Evolutionary conservation across 2,329 filamentous ascomycete species (phyloP), one percentile per base, ranked within the genome.

Genomic region (Apiospora kogelbergensis): DNA sequence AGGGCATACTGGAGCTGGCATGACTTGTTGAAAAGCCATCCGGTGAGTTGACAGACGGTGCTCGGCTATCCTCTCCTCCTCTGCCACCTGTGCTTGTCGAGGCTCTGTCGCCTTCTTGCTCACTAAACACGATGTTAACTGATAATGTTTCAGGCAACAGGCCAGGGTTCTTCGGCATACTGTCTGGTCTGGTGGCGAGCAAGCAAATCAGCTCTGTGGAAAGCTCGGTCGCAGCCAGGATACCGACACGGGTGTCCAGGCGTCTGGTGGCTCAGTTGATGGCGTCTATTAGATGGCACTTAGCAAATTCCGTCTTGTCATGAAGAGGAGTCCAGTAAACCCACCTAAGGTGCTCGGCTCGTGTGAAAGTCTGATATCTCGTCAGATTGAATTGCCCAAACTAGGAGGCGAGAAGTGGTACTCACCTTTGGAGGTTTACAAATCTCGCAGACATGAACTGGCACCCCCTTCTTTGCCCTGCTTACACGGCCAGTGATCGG

Each of bases 341-440:
- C 77, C 72, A 90, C 88, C 87, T 86, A 53, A 90, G 78, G 78
- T 90, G 88, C 74, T 90, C 88, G 40, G 88, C 88, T 74, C 88
- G 82, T 15, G 88, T 89, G 71, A 90, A 90, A 1, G 86, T 89
- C 88, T 90, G 66, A 17, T 64, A 48, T 46, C 57, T 46, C 57
- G 69, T 79, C 37, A 78, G 74, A 70, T 65, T 69, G 24, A 22
- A 30, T 20, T 17, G 22, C 24, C 11, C n/a, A 60, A 22, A 2
- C 15, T n/a, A 11, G 22, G 15, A 33, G 17, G 10, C 15, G 46
- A 41, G 6, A n/a, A 22, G 11, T 7, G 42, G 6, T 24, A 69
- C 74, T 69, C 78, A 87, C 85, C 82, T 88, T 88, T 22, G 83
- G 78, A 24, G 84, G 84, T 70, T 79, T 82, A 72, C 86, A 88